These are phyloP conservation scores for Cardiospermum halicacabum DNA, from an alignment of 345 rosid species.

Conservation along the genomic window DNA sequence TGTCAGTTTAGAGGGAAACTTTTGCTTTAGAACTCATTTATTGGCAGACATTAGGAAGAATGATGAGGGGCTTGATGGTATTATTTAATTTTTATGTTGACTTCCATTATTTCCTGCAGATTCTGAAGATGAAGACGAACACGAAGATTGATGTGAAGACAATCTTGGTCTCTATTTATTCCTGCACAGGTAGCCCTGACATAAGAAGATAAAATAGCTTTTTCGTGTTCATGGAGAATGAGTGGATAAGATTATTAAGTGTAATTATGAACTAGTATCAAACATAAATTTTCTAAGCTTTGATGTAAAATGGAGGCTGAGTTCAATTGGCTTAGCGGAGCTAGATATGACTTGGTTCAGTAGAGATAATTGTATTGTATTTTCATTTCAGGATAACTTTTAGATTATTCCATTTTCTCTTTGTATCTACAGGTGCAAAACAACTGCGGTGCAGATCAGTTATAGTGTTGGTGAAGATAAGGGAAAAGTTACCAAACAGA, in stretches of 20 bases:
- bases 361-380: not conserved
- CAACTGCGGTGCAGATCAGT: not conserved
- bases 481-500: not conserved
- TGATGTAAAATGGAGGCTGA: not conserved
- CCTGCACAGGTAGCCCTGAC: constrained; percentile 17
- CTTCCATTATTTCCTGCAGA: constrained; percentile 40
- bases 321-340: not conserved
- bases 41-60: not conserved
- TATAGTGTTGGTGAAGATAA: not conserved
- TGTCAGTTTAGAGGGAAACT: not conserved
- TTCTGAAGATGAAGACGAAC: constrained; percentile 79
- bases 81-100: not conserved
- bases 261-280: not conserved
- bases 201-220: not conserved
- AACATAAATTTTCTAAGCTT: not conserved
- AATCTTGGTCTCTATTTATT: constrained; percentile 4
- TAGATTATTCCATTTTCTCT: not conserved
- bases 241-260: not conserved
- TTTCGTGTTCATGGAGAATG: not conserved
- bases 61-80: not conserved
- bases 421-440: constrained; percentile 19
- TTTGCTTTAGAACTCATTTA: not conserved
- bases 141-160: constrained; percentile 49
- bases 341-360: not conserved
- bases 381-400: not conserved